Conservation (phyloP, 1,284 basidiomycete genomes). For the Apiotrichum laibachii region DNA sequence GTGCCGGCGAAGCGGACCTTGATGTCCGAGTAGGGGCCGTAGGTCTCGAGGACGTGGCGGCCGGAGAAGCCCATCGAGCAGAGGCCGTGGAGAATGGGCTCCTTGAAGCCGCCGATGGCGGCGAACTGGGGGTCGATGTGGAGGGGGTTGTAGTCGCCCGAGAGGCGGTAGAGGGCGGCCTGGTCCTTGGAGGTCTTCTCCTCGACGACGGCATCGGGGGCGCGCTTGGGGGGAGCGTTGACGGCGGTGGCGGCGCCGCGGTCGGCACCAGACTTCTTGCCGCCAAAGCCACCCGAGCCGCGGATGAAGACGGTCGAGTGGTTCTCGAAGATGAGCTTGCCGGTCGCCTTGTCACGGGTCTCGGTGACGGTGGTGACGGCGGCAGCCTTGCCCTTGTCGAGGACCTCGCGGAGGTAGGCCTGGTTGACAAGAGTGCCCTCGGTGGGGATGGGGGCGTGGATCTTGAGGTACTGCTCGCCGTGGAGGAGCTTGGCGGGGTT, state of each 20-base stretch:
- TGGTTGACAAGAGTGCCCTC: constrained; percentile 77
- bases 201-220: constrained; percentile 78
- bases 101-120: constrained; percentile 88
- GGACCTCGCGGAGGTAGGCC: constrained; percentile 56
- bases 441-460: constrained; percentile 84
- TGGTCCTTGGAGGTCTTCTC: constrained; percentile 80
- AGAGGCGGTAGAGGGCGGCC: constrained; percentile 84
- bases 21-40: constrained; percentile 84
- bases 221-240: constrained; percentile 77
- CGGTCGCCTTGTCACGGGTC: constrained; percentile 74
- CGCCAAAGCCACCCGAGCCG: constrained; percentile 91
- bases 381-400: constrained; percentile 76
- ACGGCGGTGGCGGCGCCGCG: constrained; percentile 83
- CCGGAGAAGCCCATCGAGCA: constrained; percentile 91
- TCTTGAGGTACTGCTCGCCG: constrained; percentile 92
- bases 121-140: constrained; percentile 94
- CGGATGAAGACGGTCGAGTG: constrained; percentile 91
- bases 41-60: constrained; percentile 88
- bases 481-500: constrained; percentile 96
- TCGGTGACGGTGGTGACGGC: constrained; percentile 75
- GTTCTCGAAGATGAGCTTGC: constrained; percentile 85
- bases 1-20: constrained; percentile 74
- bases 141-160: constrained; percentile 86
- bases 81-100: constrained; percentile 73
- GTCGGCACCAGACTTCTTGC: constrained; percentile 77